Percentiles rank a stretch among this genome's conserved stretches.
Conservation (phyloP, 495 filamentous ascomycete species). For the Tuber borchii region DNA sequence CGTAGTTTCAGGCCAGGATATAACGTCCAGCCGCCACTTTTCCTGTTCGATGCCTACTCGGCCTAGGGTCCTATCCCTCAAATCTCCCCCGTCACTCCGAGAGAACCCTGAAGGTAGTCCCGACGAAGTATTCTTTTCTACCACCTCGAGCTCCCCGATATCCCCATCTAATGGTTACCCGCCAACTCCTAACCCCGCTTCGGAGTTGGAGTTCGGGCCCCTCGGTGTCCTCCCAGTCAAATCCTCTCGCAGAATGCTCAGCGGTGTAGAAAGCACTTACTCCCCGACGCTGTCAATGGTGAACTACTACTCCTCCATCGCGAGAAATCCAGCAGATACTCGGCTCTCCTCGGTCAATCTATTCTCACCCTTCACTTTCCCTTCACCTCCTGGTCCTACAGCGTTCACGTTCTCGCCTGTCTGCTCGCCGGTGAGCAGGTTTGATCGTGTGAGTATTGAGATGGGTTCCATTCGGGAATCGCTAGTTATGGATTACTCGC, state of each 20-base stretch:
- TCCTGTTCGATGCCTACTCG: constrained; percentile 30
- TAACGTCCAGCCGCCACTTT: constrained; percentile 28
- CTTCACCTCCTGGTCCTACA: not conserved
- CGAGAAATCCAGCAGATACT: constrained; percentile 9
- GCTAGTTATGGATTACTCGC: constrained; percentile 10
- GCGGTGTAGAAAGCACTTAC: constrained; percentile 28
- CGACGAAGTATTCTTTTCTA: not conserved
- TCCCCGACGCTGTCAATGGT: constrained; percentile 36
- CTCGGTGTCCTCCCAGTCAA: constrained; percentile 1
- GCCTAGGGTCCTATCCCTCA: constrained; percentile 5
- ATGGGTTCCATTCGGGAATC: constrained; percentile 6
- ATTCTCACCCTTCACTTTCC: constrained; percentile 9
- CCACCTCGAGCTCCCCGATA: not conserved
- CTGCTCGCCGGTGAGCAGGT: not conserved
- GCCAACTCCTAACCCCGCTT: not conserved
- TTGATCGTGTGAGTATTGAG: not conserved
- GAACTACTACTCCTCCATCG: constrained; percentile 26
- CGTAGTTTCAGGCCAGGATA: constrained; percentile 11
- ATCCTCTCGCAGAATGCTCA: constrained; percentile 10
- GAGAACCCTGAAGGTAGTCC: not conserved
- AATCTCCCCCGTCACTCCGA: constrained; percentile 1
- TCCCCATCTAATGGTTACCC: not conserved
- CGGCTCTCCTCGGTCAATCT: constrained; percentile 26
- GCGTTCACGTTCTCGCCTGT: constrained; percentile 15
- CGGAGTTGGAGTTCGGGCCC: constrained; percentile 4